Percentiles rank a stretch among this genome's conserved stretches.
These are phyloP conservation scores for Cordyceps cateniannulata DNA, from an alignment of 2,329 filamentous ascomycete genomes.

Conservation along the genomic window DNA sequence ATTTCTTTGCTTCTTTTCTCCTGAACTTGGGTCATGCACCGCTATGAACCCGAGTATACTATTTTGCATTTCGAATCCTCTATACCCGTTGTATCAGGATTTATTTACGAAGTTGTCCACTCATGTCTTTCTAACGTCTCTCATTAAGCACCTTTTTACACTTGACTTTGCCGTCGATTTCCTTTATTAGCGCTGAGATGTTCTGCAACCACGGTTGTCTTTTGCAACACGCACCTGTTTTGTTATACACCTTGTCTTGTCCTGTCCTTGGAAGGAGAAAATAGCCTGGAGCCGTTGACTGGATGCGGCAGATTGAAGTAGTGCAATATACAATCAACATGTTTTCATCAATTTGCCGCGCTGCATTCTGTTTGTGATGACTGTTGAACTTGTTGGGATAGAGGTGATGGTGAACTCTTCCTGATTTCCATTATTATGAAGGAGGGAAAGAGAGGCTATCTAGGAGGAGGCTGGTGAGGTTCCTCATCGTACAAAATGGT, in stretches of 20 bases:
- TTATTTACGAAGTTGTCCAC: not conserved
- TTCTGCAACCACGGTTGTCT: not conserved
- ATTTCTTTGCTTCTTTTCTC: not conserved
- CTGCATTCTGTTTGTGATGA: not conserved
- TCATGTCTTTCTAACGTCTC: slow-evolving; percentile 4
- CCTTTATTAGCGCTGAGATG: not conserved
- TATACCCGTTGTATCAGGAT: slow-evolving; percentile 11
- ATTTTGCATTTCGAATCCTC: slow-evolving; percentile 7
- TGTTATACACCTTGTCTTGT: not conserved
- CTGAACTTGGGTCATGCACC: not conserved
- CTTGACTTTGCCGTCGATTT: not conserved
- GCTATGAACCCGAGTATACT: not conserved
- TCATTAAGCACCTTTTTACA: not conserved
- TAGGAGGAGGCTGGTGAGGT: too few relatives aligned
- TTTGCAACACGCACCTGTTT: not conserved
- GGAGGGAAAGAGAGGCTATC: too few relatives aligned
- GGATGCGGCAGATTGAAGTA: not conserved
- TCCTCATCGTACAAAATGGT: too few relatives aligned
- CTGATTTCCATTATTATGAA: too few relatives aligned
- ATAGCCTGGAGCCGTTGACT: not conserved
- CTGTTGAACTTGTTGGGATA: not conserved
- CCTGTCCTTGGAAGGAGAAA: not conserved
- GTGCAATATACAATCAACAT: not conserved
- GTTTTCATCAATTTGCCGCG: not conserved
- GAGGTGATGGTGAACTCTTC: too few relatives aligned